Evolutionary conservation across 2,329 filamentous ascomycete genomes (phyloP).

Genomic region (Aspergillus brasiliensis): DNA sequence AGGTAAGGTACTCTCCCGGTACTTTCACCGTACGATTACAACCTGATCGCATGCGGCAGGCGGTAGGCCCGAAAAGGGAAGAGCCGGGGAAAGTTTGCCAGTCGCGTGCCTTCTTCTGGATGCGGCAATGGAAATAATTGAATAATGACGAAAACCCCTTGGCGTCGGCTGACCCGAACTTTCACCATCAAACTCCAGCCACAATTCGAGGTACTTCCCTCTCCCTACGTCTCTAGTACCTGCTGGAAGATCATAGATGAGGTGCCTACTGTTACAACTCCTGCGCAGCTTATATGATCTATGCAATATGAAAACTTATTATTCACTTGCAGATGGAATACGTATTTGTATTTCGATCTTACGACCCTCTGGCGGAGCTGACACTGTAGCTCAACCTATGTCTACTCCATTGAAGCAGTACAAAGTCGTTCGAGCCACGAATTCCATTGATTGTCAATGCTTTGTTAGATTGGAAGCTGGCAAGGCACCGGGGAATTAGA

Average conservation of each 20-base stretch:
- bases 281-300: too few relatives aligned
- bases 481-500: background rate
- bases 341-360: too few relatives aligned
- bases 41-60: background rate
- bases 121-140: background rate
- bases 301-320: too few relatives aligned
- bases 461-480: too few relatives aligned
- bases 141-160: constrained; percentile 2
- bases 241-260: background rate
- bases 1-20: background rate
- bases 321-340: background rate
- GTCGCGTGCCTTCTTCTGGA: constrained; percentile 3
- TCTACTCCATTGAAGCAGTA: too few relatives aligned
- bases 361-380: too few relatives aligned
- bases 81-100: background rate
- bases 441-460: too few relatives aligned
- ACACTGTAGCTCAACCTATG: too few relatives aligned
- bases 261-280: background rate
- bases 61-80: background rate
- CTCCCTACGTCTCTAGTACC: too few relatives aligned
- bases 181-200: background rate
- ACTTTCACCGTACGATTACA: background rate
- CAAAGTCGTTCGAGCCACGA: too few relatives aligned
- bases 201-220: background rate
- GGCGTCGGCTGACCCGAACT: constrained; percentile 3